Conservation (phyloP, 2,329 filamentous ascomycete genomes). For the Gaeumannomyces tritici region DNA sequence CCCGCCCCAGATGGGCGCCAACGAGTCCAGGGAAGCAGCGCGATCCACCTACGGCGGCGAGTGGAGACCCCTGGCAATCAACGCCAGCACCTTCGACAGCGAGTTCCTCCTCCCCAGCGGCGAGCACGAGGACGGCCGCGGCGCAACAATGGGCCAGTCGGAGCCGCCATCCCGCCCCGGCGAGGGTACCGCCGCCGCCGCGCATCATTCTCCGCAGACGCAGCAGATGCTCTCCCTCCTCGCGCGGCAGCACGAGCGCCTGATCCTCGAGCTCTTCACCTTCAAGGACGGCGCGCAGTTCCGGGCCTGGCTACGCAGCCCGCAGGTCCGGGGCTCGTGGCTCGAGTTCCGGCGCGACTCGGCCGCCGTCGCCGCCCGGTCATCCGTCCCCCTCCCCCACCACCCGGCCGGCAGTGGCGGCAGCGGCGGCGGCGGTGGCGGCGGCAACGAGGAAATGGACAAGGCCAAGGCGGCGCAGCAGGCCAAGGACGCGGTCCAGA, state of each 20-base stretch:
- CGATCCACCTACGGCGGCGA: too few relatives aligned
- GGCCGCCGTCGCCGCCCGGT: neutral
- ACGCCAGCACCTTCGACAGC: neutral
- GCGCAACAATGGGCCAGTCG: constrained; percentile 2
- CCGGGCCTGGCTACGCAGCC: constrained; percentile 23
- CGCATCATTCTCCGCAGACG: too few relatives aligned
- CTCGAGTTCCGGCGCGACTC: constrained; percentile 21
- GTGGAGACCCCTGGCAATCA: neutral
- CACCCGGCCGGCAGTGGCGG: too few relatives aligned
- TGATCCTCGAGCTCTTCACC: constrained; percentile 28
- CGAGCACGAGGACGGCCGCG: neutral
- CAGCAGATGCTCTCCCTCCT: neutral
- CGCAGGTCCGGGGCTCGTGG: constrained; percentile 24
- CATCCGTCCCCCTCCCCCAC: too few relatives aligned
- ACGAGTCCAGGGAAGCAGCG: constrained; percentile 5
- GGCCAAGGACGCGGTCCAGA: constrained; percentile 21
- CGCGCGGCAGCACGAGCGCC: constrained; percentile 22
- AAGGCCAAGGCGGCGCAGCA: constrained; percentile 20
- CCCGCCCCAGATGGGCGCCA: constrained; percentile 4
- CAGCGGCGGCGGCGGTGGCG: too few relatives aligned
- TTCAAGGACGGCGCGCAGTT: constrained; percentile 23
- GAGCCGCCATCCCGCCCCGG: neutral
- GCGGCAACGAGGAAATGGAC: constrained; percentile 18
- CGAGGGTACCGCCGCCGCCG: too few relatives aligned
- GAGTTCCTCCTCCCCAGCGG: neutral